Evolutionary conservation across 208 protist genomes (phyloP), one percentile per base, ranked within the genome.

Genomic region (Trypanosoma scelopori): DNA sequence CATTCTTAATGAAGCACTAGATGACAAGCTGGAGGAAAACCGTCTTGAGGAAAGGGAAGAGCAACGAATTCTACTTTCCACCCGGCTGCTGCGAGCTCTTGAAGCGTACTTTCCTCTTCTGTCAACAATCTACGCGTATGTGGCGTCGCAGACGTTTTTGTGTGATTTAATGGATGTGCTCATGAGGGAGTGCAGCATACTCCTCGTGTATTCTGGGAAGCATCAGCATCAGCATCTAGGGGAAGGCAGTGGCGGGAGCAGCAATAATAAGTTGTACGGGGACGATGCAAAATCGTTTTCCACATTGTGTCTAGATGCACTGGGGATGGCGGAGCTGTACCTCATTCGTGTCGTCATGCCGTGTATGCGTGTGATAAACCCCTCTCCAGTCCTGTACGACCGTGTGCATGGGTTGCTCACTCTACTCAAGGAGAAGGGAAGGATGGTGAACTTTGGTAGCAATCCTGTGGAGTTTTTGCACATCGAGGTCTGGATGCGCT

Each of bases 281-380:
- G 13, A 39, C 32, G 46, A 52, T 25, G 39, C 35, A 63, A 45
- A 35, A 15, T 13, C 37, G 11, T 47, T 32, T 45, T 7, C 41
- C 27, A 11, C 46, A 6, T 5, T 52, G 22, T 65, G 39, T 23
- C 12, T 47, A 45, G 41, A 23, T 7, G 69, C 47, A 15, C 69
- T 91, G 22, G 69, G 60, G 18, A 46, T 91, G 39, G 65, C 71
- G 41, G 87, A 94, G 70, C 28, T 41, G 53, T 59, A 78, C 28
- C 72, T 91, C 20, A 60, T 90, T 50, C 39, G 60, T 55, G 63
- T 94, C 5, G 63, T 94, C 9, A 81, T 94, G 71, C 87, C 87
- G 16, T 89, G 82, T 50, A 61, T 91, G 51, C 80, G 84, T 35
- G 84, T 91, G 16, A 71, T 94, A 55, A 43, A 73, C n/a, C 81